phyloP scores from a whole-genome alignment of 2,329 filamentous ascomycete genomes.

The Didymella glomerata region DNA sequence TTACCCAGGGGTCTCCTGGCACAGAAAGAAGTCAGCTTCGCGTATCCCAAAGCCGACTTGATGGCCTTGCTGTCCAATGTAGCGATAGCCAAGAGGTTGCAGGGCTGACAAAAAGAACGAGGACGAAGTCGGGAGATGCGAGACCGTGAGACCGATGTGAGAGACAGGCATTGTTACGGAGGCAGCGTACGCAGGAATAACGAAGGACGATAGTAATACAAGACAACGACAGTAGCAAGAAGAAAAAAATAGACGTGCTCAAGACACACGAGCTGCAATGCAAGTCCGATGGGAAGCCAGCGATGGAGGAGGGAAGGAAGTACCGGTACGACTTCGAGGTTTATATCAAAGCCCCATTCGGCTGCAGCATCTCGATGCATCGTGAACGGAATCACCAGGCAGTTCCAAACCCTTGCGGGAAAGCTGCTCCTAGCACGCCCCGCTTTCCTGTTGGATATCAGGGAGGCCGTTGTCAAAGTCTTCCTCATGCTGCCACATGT shows the following conservation, averaged over 20 bases:
- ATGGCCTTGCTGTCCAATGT: slow-evolving; percentile 68
- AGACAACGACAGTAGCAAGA: slow-evolving; percentile 15
- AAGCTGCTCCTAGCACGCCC: slow-evolving; percentile 44
- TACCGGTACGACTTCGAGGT: slow-evolving; percentile 38
- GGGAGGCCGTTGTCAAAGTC: slow-evolving; percentile 47
- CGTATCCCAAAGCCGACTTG: slow-evolving; percentile 69
- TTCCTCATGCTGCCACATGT: slow-evolving; percentile 52
- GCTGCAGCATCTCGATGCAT: slow-evolving; percentile 38
- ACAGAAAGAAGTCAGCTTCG: slow-evolving; percentile 70
- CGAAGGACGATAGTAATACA: slow-evolving; percentile 29
- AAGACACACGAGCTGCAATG: slow-evolving; percentile 1
- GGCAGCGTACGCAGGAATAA: slow-evolving; percentile 7
- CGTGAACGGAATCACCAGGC: slow-evolving; percentile 39
- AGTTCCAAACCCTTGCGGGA: slow-evolving; percentile 43
- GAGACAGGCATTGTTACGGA: slow-evolving; percentile 64
- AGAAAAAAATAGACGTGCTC: slow-evolving; percentile 22
- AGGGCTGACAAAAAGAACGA: slow-evolving; percentile 85
- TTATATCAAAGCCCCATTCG: slow-evolving; percentile 44
- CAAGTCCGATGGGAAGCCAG: slow-evolving; percentile 10
- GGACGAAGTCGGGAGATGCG: slow-evolving; percentile 77
- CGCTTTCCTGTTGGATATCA: slow-evolving; percentile 47
- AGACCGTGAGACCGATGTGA: slow-evolving; percentile 73
- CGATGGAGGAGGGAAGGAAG: slow-evolving; percentile 21
- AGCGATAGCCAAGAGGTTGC: slow-evolving; percentile 79
- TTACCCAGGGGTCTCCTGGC: slow-evolving; percentile 67